Evolutionary conservation across 495 filamentous ascomycete species (phyloP), one percentile per base, ranked within the genome.

Genomic region (Penicillium dipodomyicola): DNA sequence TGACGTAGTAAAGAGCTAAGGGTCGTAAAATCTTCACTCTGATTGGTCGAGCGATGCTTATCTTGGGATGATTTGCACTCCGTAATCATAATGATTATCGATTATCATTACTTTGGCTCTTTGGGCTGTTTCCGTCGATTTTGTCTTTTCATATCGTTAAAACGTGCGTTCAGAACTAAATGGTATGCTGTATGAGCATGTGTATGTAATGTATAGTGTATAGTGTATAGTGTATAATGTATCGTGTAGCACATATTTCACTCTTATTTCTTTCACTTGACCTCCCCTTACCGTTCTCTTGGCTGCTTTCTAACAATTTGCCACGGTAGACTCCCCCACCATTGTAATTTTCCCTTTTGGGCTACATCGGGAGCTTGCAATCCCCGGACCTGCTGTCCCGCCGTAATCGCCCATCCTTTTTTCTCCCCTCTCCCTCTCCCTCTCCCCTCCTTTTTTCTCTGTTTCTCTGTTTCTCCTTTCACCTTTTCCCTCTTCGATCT

Each of bases 1-100:
- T 75, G 73, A 75, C 73, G 72, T 77, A 72, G 73, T 53, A 58
- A 46, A 67, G 72, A 73, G 62, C 67, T 76, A 73, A 75, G 58
- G 62, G 65, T 60, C 68, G 68, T 54, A 72, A 77, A 68, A 50
- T 59, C 61, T 37, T 3, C 5, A 0, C 29, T 25, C 56, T 77
- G 64, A 77, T 77, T 77, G 74, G 72, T 27, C 19, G 40, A 10
- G 11, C 11, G 2, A 37, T 32, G 57, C 74, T 77, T 77, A 77
- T 77, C 74, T 72, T 60, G 56, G 23, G 12, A 56, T 41, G 59
- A 58, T 60, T 67, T 65, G 49, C 64, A 33, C 43, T 45, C 54
- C 57, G 64, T 64, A 67, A 65, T 67, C 62, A 63, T 65, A 61
- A 67, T 57, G 62, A 65, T 65, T 65, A 65, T 65, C 65, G 62